These are phyloP conservation scores for Volvox africanus DNA, from an alignment of 139 green algal species.

Conservation along the genomic window DNA sequence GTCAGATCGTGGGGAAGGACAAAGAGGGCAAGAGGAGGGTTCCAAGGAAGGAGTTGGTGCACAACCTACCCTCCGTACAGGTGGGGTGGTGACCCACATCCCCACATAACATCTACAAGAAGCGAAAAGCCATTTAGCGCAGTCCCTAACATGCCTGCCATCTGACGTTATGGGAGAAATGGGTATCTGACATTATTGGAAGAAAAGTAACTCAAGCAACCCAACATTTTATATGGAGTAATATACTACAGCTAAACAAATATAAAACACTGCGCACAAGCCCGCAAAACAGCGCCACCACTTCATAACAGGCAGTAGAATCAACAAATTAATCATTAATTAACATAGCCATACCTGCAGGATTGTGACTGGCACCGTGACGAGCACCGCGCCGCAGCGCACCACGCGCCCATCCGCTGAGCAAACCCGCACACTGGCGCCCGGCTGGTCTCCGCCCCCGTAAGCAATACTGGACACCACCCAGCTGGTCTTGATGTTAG, in stretches of 20 bases:
- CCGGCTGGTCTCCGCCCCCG: background rate
- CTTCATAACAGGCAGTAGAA: too few relatives aligned
- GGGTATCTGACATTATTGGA: too few relatives aligned
- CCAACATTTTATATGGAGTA: too few relatives aligned
- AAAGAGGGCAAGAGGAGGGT: background rate
- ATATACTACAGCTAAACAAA: background rate
- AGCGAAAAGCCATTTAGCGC: too few relatives aligned
- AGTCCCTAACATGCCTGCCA: too few relatives aligned
- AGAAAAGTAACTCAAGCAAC: too few relatives aligned
- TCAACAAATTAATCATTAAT: too few relatives aligned
- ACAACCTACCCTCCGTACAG: too few relatives aligned
- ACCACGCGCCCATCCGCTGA: slow-evolving; percentile 32
- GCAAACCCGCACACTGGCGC: background rate
- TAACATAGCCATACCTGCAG: slow-evolving; percentile 56
- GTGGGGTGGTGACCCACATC: too few relatives aligned
- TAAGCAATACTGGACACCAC: slow-evolving; percentile 64
- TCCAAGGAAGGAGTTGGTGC: background rate
- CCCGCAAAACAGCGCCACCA: too few relatives aligned
- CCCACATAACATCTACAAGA: too few relatives aligned
- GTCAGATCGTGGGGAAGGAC: background rate
- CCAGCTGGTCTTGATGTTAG: slow-evolving; percentile 59
- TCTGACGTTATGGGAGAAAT: too few relatives aligned
- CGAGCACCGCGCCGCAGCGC: slow-evolving; percentile 52
- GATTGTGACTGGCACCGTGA: slow-evolving; percentile 70
- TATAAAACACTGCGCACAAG: background rate